A percentile compares a stretch with the other conserved stretches of the same genome.
phyloP scores from a whole-genome alignment of 2,329 filamentous ascomycete species.

The Stagonosporopsis cucurbitacearum region DNA sequence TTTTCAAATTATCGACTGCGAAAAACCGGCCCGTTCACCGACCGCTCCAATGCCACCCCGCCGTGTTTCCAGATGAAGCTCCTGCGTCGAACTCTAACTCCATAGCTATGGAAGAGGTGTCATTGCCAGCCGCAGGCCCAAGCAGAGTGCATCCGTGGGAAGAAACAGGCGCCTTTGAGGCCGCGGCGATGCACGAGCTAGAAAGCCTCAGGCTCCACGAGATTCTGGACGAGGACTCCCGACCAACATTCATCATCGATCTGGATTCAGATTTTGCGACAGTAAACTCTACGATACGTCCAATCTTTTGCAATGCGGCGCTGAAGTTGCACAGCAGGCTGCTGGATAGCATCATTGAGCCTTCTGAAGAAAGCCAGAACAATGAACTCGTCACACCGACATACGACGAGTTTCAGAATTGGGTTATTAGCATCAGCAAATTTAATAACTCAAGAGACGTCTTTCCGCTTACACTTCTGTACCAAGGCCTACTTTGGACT shows the following conservation, averaged over 20 bases:
- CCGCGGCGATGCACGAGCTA: slow-evolving; percentile 29
- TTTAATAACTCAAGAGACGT: slow-evolving; percentile 56
- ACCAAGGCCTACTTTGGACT: slow-evolving; percentile 40
- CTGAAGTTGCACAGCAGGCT: slow-evolving; percentile 38
- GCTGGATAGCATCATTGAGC: slow-evolving; percentile 33
- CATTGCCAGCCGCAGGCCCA: background rate
- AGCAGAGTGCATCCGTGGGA: slow-evolving; percentile 1
- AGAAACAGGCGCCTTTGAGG: slow-evolving; percentile 16
- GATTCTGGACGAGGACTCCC: slow-evolving; percentile 40
- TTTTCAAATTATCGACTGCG: background rate
- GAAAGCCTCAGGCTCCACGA: slow-evolving; percentile 36
- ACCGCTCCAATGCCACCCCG: slow-evolving; percentile 6
- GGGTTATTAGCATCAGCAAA: slow-evolving; percentile 52
- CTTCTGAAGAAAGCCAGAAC: background rate
- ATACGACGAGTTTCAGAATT: slow-evolving; percentile 50
- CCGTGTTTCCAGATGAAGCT: background rate
- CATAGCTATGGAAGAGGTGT: slow-evolving; percentile 6
- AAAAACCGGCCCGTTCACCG: slow-evolving; percentile 1
- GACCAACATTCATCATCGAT: slow-evolving; percentile 44
- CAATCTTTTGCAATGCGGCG: slow-evolving; percentile 42
- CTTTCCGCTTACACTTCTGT: slow-evolving; percentile 52
- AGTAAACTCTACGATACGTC: slow-evolving; percentile 24
- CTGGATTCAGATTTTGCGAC: slow-evolving; percentile 36
- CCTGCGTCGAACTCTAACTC: background rate
- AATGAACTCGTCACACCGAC: slow-evolving; percentile 17